Conservation (phyloP, 1,139 yeast species). For the Kodamaea sp. region DNA sequence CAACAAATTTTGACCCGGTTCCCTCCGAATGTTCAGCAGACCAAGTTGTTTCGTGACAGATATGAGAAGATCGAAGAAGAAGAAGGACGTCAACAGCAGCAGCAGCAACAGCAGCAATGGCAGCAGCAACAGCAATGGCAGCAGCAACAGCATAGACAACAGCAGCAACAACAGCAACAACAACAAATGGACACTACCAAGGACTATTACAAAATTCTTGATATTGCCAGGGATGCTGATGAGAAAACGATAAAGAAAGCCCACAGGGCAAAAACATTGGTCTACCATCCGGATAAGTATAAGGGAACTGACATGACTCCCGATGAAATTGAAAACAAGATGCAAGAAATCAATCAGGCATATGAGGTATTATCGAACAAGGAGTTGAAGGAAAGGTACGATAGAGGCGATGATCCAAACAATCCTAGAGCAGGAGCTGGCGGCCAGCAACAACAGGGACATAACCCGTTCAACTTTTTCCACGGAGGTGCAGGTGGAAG, state of each 20-base stretch:
- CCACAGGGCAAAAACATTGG: constrained; percentile 73
- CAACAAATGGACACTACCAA: constrained; percentile 35
- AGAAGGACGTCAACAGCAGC: constrained; percentile 40
- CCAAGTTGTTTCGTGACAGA: constrained; percentile 39
- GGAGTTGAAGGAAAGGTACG: constrained; percentile 65
- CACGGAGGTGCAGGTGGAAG: constrained; percentile 7
- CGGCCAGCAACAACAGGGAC: constrained; percentile 9
- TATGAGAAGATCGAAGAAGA: constrained; percentile 27
- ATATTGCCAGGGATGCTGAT: constrained; percentile 65
- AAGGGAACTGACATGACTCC: constrained; percentile 62
- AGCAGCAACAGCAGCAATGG: constrained; percentile 44
- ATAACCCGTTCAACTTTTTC: constrained; percentile 9
- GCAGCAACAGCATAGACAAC: constrained; percentile 41
- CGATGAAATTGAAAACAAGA: constrained; percentile 77
- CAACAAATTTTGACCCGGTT: constrained; percentile 28
- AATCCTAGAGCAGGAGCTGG: constrained; percentile 27
- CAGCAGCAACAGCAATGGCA: constrained; percentile 55
- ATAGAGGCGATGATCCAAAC: constrained; percentile 61
- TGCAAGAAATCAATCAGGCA: constrained; percentile 93
- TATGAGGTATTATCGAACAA: constrained; percentile 79
- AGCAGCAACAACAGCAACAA: constrained; percentile 47
- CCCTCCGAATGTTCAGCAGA: constrained; percentile 36
- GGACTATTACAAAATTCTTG: constrained; percentile 83
- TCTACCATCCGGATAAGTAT: constrained; percentile 90
- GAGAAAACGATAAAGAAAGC: constrained; percentile 78